Percentiles rank a stretch among this genome's conserved stretches.
Evolutionary conservation across 2,329 filamentous ascomycete genomes (phyloP).

Genomic region (Apiospora kogelbergensis): DNA sequence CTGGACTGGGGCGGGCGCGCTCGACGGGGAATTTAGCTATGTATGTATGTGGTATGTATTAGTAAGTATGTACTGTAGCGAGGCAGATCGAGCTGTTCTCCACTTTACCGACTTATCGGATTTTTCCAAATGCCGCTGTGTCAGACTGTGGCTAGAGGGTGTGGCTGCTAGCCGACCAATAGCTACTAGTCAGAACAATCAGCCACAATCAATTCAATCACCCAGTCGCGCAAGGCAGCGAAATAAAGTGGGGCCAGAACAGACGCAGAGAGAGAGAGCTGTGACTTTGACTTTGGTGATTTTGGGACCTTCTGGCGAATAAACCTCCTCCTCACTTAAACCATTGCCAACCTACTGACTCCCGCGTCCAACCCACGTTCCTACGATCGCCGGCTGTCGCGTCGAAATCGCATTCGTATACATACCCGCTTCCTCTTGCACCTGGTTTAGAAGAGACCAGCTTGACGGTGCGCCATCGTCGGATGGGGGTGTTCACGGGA

Average conservation of each 20-base stretch:
- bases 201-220: background rate
- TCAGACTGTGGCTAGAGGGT: background rate
- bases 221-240: background rate
- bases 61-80: no score
- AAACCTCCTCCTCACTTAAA: constrained; percentile 5
- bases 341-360: background rate
- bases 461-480: constrained; percentile 28
- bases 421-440: background rate
- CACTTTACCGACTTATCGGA: background rate
- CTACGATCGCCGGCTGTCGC: constrained; percentile 6
- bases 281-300: constrained; percentile 7
- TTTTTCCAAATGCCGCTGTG: background rate
- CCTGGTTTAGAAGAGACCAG: background rate
- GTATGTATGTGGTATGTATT: no score
- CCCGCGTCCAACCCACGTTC: background rate
- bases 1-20: background rate
- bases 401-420: constrained; percentile 14
- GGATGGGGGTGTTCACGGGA: constrained; percentile 46
- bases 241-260: constrained; percentile 5
- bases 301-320: constrained; percentile 1
- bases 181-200: background rate
- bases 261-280: background rate
- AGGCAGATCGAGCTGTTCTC: background rate
- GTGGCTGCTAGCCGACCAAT: background rate
- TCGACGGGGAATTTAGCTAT: background rate